Base-by-base conservation (phyloP, 176 grass and related monocot species). In the Cenchrus purpureus region DNA sequence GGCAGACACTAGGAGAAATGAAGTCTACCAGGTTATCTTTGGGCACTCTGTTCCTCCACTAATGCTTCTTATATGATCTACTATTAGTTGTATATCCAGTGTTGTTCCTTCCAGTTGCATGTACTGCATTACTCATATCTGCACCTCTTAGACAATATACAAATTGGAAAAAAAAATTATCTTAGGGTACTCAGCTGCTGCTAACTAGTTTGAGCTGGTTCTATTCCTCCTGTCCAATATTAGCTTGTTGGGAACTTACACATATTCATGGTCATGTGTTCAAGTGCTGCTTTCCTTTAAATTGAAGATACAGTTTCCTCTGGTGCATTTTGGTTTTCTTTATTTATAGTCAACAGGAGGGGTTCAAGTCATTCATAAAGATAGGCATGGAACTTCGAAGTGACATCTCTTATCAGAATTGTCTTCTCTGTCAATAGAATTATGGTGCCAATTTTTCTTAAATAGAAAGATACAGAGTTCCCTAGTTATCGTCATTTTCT, bases 1-100 rank as follows among this genome's bases (percentile, higher is more conserved):
- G 44, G 78, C 13, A 79, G 83, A 15, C 50, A 22, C 19, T 12
- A 68, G 51, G 17, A n/a, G 56, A 68, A 17, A 9, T 84, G 73
- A 85, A 67, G 8, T 12, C 50, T 12, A 66, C 15, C 4, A 34
- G 56, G 56, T 59, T 73, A 51, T 73, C 70, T 52, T 77, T 44
- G 54, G 37, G 37, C 68, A 85, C 0, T 59, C 53, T 77, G 53
- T 59, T 62, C 19, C 56, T 59, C 56, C 56, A 59, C 19, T 9
- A 59, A 19, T 59, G 56, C 19, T 59, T 59, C 56, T 59, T 59
- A 1, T 4, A 0, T 58, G 6, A 58, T 58, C 56, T 17, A 58
- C 56, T 58, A 58, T 58, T 20, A 8, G 19, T 8, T 59, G 19
- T 59, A 58, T 58, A 58, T 20, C 56, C 19, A 58, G 17, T 58